Conservation (phyloP, 1,139 yeast genomes). For the Candida pseudoviswanathii region DNA sequence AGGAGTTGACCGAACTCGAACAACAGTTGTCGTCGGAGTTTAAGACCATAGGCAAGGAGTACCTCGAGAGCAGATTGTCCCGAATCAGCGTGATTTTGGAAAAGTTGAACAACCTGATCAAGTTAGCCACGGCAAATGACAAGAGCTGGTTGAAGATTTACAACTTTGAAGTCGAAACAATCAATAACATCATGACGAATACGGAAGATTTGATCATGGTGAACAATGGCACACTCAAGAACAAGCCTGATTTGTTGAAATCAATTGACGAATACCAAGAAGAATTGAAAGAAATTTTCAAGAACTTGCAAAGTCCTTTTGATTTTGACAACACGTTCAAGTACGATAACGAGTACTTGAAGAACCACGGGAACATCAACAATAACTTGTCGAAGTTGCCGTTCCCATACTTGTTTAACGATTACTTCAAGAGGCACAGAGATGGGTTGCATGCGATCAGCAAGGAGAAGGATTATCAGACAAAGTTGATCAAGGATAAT, state of each 20-base stretch:
- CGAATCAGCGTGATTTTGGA: constrained; percentile 35
- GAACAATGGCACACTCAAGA: constrained; percentile 18
- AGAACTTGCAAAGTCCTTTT: constrained; percentile 37
- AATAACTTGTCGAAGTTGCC: constrained; percentile 25
- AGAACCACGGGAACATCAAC: constrained; percentile 7
- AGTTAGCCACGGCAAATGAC: constrained; percentile 31
- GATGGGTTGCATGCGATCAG: constrained; percentile 27
- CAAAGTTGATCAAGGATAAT: constrained; percentile 23
- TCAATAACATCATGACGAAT: constrained; percentile 33
- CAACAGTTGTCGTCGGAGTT: constrained; percentile 34
- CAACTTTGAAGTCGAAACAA: constrained; percentile 36
- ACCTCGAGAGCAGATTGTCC: constrained; percentile 32
- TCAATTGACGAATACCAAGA: constrained; percentile 31
- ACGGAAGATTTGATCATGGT: constrained; percentile 34
- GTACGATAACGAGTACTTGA: constrained; percentile 13
- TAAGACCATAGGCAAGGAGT: constrained; percentile 28
- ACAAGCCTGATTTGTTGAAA: constrained; percentile 22
- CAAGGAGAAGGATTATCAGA: constrained; percentile 36
- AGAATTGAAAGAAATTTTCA: constrained; percentile 30
- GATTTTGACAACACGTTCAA: constrained; percentile 31
- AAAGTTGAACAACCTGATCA: constrained; percentile 29
- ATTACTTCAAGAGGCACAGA: constrained; percentile 27
- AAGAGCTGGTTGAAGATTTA: constrained; percentile 38
- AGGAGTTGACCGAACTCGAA: constrained; percentile 34
- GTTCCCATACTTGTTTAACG: constrained; percentile 31